phyloP scores from a whole-genome alignment of 1,284 basidiomycete genomes.

The Meripilus lineatus region DNA sequence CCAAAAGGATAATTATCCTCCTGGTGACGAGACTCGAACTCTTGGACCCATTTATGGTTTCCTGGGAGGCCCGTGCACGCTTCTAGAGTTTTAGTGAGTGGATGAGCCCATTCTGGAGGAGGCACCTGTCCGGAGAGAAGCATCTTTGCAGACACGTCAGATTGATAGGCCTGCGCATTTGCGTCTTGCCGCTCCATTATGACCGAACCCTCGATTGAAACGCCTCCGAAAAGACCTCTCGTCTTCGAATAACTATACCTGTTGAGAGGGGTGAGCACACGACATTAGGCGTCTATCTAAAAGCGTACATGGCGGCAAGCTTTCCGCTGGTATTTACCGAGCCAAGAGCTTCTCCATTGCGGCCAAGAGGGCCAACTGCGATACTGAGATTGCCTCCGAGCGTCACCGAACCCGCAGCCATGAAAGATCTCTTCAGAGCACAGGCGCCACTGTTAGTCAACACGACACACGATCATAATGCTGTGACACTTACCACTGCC shows the following conservation, averaged over 20 bases:
- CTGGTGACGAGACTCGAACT: constrained; percentile 29
- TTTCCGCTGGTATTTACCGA: constrained; percentile 84
- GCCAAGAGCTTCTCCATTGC: constrained; percentile 92
- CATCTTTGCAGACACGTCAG: constrained; percentile 70
- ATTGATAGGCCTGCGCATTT: constrained; percentile 75
- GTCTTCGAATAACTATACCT: constrained; percentile 96
- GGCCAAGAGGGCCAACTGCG: constrained; percentile 90
- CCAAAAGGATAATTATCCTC: constrained; percentile 53
- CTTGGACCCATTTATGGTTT: constrained; percentile 62
- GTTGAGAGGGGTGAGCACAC: constrained; percentile 13
- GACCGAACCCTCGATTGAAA: constrained; percentile 90
- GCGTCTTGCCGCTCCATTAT: constrained; percentile 94
- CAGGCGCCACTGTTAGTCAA: constrained; percentile 6
- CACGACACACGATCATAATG: neutral
- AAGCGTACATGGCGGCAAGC: constrained; percentile 81
- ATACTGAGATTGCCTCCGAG: constrained; percentile 92
- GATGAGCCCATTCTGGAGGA: constrained; percentile 72
- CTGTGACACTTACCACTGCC: constrained; percentile 50
- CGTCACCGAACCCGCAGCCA: constrained; percentile 91
- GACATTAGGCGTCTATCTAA: neutral
- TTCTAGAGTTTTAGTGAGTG: constrained; percentile 72
- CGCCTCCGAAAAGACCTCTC: constrained; percentile 82
- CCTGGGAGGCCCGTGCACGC: constrained; percentile 69
- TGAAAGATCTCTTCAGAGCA: constrained; percentile 71
- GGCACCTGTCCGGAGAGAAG: constrained; percentile 76